Evolutionary conservation across 108 stramenopile genomes (phyloP).

Genomic region (Cyclotella kingstonii): DNA sequence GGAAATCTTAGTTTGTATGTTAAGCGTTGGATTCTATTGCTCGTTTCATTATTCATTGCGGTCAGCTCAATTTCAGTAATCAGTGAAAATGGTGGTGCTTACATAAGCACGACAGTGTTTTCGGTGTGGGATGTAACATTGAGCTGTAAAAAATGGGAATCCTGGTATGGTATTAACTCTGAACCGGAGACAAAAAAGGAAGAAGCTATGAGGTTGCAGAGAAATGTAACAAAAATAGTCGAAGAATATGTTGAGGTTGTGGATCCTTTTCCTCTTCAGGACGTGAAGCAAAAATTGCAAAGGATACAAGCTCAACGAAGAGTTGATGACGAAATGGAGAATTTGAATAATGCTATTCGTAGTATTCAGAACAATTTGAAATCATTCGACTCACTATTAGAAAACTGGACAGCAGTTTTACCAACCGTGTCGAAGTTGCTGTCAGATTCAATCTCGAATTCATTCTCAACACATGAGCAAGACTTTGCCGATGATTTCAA

Average conservation of each 20-base stretch:
- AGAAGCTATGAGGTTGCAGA: not conserved
- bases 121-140: not conserved
- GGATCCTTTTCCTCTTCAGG: conserved; percentile 16
- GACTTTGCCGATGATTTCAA: conserved; percentile 7
- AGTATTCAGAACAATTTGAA: conserved; percentile 6
- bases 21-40: conserved; percentile 1
- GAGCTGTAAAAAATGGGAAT: no score
- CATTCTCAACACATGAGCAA: conserved; percentile 10
- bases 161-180: no score
- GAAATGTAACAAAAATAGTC: conserved; percentile 1
- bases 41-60: not conserved
- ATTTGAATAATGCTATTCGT: conserved; percentile 9
- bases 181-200: not conserved
- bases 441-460: not conserved
- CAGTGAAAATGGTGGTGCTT: not conserved
- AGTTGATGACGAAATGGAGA: conserved; percentile 15
- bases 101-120: not conserved
- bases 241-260: not conserved
- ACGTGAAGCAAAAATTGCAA: conserved; percentile 10
- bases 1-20: not conserved
- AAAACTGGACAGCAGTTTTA: not conserved
- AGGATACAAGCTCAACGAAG: conserved; percentile 10
- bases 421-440: not conserved
- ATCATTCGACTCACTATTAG: conserved; percentile 3
- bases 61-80: not conserved